These are phyloP conservation scores for Backusella luteola DNA, from an alignment of 192 early-diverging fungal species.

Conservation along the genomic window DNA sequence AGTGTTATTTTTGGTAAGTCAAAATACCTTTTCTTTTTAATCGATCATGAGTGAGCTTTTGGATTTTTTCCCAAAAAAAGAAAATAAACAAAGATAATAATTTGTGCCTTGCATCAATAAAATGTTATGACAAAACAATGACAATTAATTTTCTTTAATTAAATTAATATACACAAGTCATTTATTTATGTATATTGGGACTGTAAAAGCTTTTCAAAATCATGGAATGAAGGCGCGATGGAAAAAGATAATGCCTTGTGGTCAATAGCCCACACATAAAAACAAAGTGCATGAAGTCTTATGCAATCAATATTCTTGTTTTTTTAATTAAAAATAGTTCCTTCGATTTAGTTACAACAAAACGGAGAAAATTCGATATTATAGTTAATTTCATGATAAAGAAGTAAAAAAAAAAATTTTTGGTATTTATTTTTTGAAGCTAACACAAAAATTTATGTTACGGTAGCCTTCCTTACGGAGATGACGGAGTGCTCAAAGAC, in stretches of 20 bases:
- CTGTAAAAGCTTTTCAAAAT: not conserved
- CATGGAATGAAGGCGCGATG: not conserved
- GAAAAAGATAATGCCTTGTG: not conserved
- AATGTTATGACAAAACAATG: not conserved
- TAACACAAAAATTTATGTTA: not conserved
- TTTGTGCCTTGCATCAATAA: not conserved
- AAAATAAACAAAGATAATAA: not conserved
- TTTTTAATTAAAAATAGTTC: not conserved
- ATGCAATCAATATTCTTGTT: not conserved
- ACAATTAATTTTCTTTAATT: not conserved
- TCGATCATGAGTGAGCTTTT: not conserved
- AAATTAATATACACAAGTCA: not conserved
- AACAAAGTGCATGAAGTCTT: not conserved
- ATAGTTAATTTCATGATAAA: not conserved
- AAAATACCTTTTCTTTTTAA: not conserved
- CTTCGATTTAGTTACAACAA: not conserved
- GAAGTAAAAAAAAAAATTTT: not conserved
- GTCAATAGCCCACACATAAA: not conserved
- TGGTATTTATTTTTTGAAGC: not conserved
- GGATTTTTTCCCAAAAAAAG: not conserved
- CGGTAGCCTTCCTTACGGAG: not conserved
- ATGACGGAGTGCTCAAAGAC: not conserved
- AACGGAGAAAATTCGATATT: not conserved
- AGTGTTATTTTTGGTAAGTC: not conserved
- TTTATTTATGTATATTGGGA: too few relatives aligned